Base-by-base conservation (phyloP, 148 eudicot genomes). In the Heliamphora exappendiculata region DNA sequence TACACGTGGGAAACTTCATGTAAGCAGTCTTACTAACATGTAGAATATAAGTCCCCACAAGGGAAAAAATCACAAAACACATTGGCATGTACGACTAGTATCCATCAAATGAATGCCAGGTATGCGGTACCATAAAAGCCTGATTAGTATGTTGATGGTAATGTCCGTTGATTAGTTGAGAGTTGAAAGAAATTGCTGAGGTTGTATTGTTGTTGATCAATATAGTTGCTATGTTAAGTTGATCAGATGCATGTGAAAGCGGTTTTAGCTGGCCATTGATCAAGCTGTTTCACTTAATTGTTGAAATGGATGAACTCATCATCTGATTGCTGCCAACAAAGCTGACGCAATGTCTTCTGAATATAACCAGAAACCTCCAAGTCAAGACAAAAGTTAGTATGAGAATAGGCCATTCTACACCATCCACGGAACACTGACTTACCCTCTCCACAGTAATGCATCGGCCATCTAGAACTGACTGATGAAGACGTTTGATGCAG, bases 381-480 rank as follows among this genome's bases (percentile, higher is more conserved):
- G 90, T 89, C 85, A 95, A 88, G 84, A 84, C 73, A 55, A 76
- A 78, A 73, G 82, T 77, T 79, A 81, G 73, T 79, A 88, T 68
- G 73, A 84, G 67, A 79, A 80, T 72, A 79, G 75, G 84, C 51
- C 59, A 70, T 53, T 51, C 45, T 33, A 71, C 45, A 57, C 57
- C 55, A 77, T 69, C 51, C 14, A 75, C 76, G 74, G 44, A 49
- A 78, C 20, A 73, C 44, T 6, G 16, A 78, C 86, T 82, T 82
- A 95, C 99, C 96, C 83, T 95, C 88, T 95, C 98, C 75, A 95
- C 98, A 67, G 95, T 94, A 70, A 94, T 94, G 88, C 86, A 91
- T 20, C 98, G 92, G 55, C 96, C 96, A 84, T 94, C 98, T 44
- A 92, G 90, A 75, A 92, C 91, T 67, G 97, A 88, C 80, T 88